Conservation (phyloP, 352 stramenopile species). For the Globisporangium echinulatum region DNA sequence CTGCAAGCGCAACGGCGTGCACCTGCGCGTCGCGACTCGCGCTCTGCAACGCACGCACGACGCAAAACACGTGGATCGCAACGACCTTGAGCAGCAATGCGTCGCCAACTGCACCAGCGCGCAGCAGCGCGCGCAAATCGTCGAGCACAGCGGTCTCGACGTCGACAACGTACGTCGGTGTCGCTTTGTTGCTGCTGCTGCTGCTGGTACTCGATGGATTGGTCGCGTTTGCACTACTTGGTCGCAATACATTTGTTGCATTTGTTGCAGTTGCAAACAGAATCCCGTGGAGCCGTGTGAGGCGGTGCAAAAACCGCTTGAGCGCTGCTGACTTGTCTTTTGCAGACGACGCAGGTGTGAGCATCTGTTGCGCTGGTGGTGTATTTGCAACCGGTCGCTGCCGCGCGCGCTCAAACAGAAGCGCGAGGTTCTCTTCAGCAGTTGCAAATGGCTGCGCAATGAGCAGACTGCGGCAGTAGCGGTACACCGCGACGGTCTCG, state of each 20-base stretch:
- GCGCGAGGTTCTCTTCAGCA: conserved; percentile 81
- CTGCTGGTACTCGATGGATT: too few relatives aligned
- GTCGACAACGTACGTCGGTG: conserved; percentile 43
- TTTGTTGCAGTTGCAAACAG: conserved; percentile 54
- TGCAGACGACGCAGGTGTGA: conserved; percentile 34
- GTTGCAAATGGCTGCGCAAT: conserved; percentile 83
- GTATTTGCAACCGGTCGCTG: conserved; percentile 53
- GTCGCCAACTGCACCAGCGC: conserved; percentile 58
- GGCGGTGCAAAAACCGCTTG: conserved; percentile 83
- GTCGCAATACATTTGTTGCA: too few relatives aligned
- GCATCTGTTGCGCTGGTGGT: conserved; percentile 6
- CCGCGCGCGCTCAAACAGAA: conserved; percentile 86
- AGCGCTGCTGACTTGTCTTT: conserved; percentile 82
- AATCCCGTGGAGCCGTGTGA: conserved; percentile 83
- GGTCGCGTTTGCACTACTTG: too few relatives aligned
- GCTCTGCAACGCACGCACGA: conserved; percentile 27
- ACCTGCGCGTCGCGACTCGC: conserved; percentile 7
- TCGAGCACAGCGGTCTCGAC: conserved; percentile 64
- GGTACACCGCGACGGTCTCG: conserved; percentile 87
- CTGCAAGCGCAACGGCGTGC: conserved; percentile 43
- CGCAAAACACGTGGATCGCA: conserved; percentile 74
- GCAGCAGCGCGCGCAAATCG: conserved; percentile 49
- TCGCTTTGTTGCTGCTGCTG: background rate
- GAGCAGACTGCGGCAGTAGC: conserved; percentile 85
- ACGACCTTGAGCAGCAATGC: conserved; percentile 74